Percentiles rank a stretch among this genome's conserved stretches.
Conservation (phyloP, 2,329 filamentous ascomycete species). For the Aspergillus fumigatiaffinis region DNA sequence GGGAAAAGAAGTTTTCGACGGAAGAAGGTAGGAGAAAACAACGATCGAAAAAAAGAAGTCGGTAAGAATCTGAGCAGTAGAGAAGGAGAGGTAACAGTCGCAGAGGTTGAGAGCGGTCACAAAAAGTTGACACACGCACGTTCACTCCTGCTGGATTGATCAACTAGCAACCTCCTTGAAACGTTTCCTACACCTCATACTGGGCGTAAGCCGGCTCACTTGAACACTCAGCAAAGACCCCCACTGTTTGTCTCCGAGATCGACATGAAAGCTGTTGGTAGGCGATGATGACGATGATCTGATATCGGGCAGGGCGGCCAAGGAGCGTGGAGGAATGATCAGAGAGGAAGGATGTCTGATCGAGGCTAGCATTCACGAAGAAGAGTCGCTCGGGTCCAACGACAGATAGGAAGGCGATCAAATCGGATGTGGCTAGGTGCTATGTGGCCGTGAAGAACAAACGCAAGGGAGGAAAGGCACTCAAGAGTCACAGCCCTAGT, state of each 20-base stretch:
- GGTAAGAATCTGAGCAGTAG: slow-evolving; percentile 11
- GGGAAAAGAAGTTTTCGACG: background rate
- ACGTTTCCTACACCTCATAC: slow-evolving; percentile 45
- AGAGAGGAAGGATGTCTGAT: slow-evolving; percentile 3
- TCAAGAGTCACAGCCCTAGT: slow-evolving; percentile 21
- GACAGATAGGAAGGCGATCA: background rate
- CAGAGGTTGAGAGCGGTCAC: slow-evolving; percentile 14
- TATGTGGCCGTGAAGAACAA: background rate
- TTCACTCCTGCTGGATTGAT: slow-evolving; percentile 26
- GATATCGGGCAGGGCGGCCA: slow-evolving; percentile 8
- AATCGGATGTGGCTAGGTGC: background rate
- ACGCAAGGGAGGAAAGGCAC: slow-evolving; percentile 26
- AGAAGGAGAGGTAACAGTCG: slow-evolving; percentile 12
- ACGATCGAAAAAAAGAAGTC: slow-evolving; percentile 2
- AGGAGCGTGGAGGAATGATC: slow-evolving; percentile 2
- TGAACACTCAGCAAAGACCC: slow-evolving; percentile 27
- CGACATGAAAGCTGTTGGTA: slow-evolving; percentile 24
- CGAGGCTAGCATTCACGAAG: background rate
- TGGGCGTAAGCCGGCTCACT: slow-evolving; percentile 26
- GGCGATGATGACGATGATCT: slow-evolving; percentile 3
- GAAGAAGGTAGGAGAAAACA: background rate
- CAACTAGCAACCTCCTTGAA: slow-evolving; percentile 40
- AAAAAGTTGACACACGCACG: slow-evolving; percentile 18
- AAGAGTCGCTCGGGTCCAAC: background rate
- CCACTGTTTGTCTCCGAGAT: slow-evolving; percentile 19